Evolutionary conservation across 1,139 yeast species (phyloP), one percentile per base, ranked within the genome.

Genomic region (Candida sp.): DNA sequence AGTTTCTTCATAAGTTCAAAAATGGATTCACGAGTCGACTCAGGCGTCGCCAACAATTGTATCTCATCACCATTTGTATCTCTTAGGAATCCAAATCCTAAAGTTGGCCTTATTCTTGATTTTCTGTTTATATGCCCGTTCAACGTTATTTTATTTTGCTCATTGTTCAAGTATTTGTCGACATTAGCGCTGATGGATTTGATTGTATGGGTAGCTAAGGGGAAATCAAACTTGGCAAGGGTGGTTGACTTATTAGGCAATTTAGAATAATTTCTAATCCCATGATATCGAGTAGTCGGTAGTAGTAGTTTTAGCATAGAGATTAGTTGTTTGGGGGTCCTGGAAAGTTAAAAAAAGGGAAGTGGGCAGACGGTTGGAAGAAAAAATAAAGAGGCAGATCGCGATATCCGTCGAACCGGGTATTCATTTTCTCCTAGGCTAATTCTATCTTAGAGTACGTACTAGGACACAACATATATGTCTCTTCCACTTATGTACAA

Each of bases 91-190:
- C 89, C 96, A 73, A 93, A 93, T 3, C 71, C 82, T 78, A 66
- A 82, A 17, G 65, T 63, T 6, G 79, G 69, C 62, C 71, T 63
- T 3, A 73, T 59, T 47, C 79, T 79, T 0, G 97, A 94, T 58
- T 86, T 86, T 38, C 81, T 77, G 61, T 90, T 84, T 26, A 93
- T 79, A 89, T 97, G 96, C 0, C 98, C 98, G 60, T 88, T 81
- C 23, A 90, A 60, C 1, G 75, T 69, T 8, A 80, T 69, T n/a
- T 51, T 51, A 3, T 47, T 44, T 31, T 47, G 53, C 32, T 35
- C 50, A 17, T 46, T 50, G 12, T 62, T 49, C 9, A 46, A 44
- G 22, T 58, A 49, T 7, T 73, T 55, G 23, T 57, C 59, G 7
- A 55, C 23, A 32, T 54, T 43, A 28, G 44, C n/a, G 26, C 42